These are phyloP conservation scores for Hericium coralloides DNA, from an alignment of 768 basidiomycete genomes.

Conservation along the genomic window DNA sequence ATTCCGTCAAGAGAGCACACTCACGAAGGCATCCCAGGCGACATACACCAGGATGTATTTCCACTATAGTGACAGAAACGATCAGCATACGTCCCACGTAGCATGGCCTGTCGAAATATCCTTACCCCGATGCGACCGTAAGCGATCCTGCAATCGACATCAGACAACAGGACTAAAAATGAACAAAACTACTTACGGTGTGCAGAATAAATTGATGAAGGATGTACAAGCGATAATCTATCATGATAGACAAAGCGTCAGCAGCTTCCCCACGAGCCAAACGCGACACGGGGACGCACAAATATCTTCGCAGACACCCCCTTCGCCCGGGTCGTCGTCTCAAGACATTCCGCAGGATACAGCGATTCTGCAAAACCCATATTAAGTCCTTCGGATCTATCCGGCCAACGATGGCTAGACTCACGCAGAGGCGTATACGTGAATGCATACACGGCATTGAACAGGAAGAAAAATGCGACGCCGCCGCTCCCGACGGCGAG, in stretches of 20 bases:
- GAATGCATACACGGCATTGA: background rate
- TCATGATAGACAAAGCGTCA: no score
- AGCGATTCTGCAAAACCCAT: background rate
- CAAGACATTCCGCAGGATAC: constrained; percentile 1
- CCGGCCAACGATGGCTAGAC: background rate
- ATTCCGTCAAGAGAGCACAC: background rate
- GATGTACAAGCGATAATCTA: constrained; percentile 1
- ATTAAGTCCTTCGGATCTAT: background rate
- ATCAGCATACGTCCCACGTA: background rate
- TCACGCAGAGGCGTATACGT: constrained; percentile 1
- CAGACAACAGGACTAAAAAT: background rate
- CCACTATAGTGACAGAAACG: background rate
- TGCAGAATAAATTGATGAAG: constrained; percentile 4
- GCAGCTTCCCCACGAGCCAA: background rate
- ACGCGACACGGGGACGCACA: background rate
- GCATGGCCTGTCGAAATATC: no score
- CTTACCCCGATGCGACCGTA: background rate
- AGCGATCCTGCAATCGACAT: background rate
- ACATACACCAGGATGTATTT: constrained; percentile 1
- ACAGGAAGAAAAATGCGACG: constrained; percentile 2
- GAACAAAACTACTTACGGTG: background rate
- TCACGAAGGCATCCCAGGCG: constrained; percentile 1
- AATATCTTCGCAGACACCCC: background rate
- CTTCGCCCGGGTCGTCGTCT: constrained; percentile 1
- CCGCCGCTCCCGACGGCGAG: background rate